Base-by-base conservation (phyloP, 2,329 filamentous ascomycete species). In the Xylariaceae sp. region DNA sequence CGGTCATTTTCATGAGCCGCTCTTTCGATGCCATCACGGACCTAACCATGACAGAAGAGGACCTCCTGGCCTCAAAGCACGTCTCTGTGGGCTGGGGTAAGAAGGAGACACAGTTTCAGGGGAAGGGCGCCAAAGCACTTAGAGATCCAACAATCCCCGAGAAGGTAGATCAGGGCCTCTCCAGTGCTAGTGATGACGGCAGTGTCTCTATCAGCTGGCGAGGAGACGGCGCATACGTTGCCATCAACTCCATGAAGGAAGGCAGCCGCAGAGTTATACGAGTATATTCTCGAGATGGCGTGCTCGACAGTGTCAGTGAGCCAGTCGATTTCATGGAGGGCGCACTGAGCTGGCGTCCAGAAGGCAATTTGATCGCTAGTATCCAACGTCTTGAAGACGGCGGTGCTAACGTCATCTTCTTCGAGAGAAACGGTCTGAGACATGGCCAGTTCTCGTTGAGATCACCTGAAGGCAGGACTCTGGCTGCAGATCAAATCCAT, bases 61-160 rank as follows among this genome's bases (percentile, higher is more conserved):
- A 96, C 74, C 82, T 96, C 64, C 88, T 88, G 67, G 84, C 86
- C n/a, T 97, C 89, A 30, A 94, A 88, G 73, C 92, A 97, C 77
- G 94, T 97, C 59, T 95, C 92, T 17, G 93, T 99, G 18, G 94
- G 94, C 53, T 99, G 94, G 94, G 94, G 94, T 61, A 97, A 97
- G 78, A 91, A 89, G 72, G 94, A 99, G 75, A 99, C 94, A 0
- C 94, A 99, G 73, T 99, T 99, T 73, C 90, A 97, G 71, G 94
- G 94, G 54, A 91, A 90, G 69, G 86, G 92, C 63, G 93, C 92
- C 59, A 86, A 85, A 75, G 92, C 92, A 17, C 78, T 97, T 64
- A 84, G 90, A 56, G 94, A 99, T 73, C 94, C 94, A 13, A 99
- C 94, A 8, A 90, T 99, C 66, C 94, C 94, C 0, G 92, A 97